Conservation (phyloP, 257 asterid species). For the Anisodus acutangulus region DNA sequence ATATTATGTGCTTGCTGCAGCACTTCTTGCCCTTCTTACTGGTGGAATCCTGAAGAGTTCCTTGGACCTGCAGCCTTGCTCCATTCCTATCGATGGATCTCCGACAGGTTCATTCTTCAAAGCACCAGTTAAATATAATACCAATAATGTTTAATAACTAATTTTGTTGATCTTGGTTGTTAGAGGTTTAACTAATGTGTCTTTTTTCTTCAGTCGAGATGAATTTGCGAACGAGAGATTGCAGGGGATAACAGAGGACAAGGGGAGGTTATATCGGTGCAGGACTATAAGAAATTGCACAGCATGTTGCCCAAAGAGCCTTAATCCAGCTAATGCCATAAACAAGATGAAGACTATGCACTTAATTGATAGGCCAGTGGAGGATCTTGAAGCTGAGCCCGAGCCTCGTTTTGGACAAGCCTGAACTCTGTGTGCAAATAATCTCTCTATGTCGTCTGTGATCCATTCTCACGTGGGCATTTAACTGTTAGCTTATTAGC, state of each 20-base stretch:
- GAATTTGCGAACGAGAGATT: slow-evolving; percentile 65
- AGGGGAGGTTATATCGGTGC: slow-evolving; percentile 58
- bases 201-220: slow-evolving; percentile 55
- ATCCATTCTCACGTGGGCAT: too few relatives aligned
- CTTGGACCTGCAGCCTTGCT: slow-evolving; percentile 71
- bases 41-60: slow-evolving; percentile 89
- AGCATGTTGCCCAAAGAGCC: slow-evolving; percentile 68
- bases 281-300: slow-evolving; percentile 72
- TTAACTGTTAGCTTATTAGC: too few relatives aligned
- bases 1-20: slow-evolving; percentile 79
- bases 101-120: slow-evolving; percentile 54
- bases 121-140: too few relatives aligned
- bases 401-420: slow-evolving; percentile 29
- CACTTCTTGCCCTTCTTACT: slow-evolving; percentile 80
- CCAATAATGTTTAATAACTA: not conserved
- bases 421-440: too few relatives aligned
- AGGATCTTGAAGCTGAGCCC: slow-evolving; percentile 43
- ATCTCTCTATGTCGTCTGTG: too few relatives aligned
- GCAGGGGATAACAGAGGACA: slow-evolving; percentile 59
- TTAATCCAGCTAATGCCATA: slow-evolving; percentile 73
- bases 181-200: not conserved
- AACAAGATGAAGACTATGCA: slow-evolving; percentile 67
- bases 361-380: slow-evolving; percentile 42
- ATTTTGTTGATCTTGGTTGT: not conserved
- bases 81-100: slow-evolving; percentile 79